Base-by-base conservation (phyloP, 1,139 yeast genomes). In the Kodamaea arcana region DNA sequence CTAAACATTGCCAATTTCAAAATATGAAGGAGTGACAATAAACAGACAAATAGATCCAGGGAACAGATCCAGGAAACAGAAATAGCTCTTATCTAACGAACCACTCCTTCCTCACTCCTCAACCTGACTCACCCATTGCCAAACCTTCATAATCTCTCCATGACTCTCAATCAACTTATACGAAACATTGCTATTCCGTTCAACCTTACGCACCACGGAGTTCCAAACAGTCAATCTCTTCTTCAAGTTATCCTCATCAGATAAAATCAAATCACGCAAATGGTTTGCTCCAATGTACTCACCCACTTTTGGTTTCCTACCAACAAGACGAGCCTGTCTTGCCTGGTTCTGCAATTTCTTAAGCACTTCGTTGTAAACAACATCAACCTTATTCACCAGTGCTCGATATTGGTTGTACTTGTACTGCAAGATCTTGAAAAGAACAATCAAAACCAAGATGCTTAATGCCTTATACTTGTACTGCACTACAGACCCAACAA, bases 91-190 rank as follows among this genome's bases (percentile, higher is more conserved):
- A n/a, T n/a, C n/a, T n/a, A n/a, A n/a, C n/a, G n/a, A n/a, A n/a
- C n/a, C n/a, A n/a, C n/a, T n/a, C n/a, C n/a, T n/a, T n/a, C 11
- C 26, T 24, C 26, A 24, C 12, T 24, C 12, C 7, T 17, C 23
- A 11, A 27, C 11, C 13, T 27, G 21, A 12, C 84, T 78, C 21
- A 81, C 69, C 95, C 95, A 88, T 52, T 86, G 87, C 95, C 95
- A 87, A 22, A 86, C 87, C 50, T 80, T 78, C 78, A 83, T 78
- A 41, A 87, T 83, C 47, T 87, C 96, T 4, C 97, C 97, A 48
- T 82, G 85, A 28, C 80, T 68, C 52, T 88, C 96, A 42, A 77
- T 59, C 41, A 80, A 74, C 32, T 77, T 69, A 30, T 69, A 64
- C 29, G 77, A 68, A 20, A 87, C 75, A 46, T 81, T 81, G 23